phyloP scores from a whole-genome alignment of 106 monocot genomes.

The Vanilla planifolia region DNA sequence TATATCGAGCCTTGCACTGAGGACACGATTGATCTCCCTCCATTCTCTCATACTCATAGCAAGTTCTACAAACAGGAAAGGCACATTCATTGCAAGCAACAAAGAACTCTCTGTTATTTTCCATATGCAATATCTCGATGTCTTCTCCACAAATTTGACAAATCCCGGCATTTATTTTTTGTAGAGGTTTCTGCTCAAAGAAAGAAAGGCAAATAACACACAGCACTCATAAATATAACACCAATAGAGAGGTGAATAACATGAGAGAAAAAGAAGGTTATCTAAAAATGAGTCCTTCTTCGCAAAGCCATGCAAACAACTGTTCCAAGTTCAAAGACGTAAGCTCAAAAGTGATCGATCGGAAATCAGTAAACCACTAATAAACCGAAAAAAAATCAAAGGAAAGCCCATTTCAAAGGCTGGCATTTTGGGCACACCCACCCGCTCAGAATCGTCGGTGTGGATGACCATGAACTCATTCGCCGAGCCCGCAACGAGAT shows the following conservation, averaged over 20 bases:
- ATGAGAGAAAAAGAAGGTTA: background rate
- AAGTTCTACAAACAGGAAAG: constrained; percentile 84
- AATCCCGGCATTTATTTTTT: constrained; percentile 36
- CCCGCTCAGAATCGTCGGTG: constrained; percentile 2
- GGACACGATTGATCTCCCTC: constrained; percentile 82
- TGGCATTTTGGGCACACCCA: constrained; percentile 3
- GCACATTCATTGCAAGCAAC: constrained; percentile 94
- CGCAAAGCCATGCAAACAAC: no score
- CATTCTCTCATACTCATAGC: constrained; percentile 87
- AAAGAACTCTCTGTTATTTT: constrained; percentile 53
- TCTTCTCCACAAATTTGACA: constrained; percentile 85
- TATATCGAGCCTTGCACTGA: constrained; percentile 90
- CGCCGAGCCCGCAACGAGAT: constrained; percentile 11
- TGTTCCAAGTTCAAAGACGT: no score
- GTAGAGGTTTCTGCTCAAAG: constrained; percentile 18
- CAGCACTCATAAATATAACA: no score
- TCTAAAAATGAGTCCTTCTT: no score
- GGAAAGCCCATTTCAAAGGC: background rate
- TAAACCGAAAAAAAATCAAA: background rate
- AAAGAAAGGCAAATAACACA: background rate
- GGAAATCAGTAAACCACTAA: background rate
- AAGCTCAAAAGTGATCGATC: background rate
- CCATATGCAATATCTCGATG: constrained; percentile 33
- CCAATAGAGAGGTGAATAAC: background rate
- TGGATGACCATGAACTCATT: constrained; percentile 11